A percentile compares a stretch with the other conserved stretches of the same genome.
Evolutionary conservation across 2,329 filamentous ascomycete genomes (phyloP).

Genomic region (Alternaria sp.): DNA sequence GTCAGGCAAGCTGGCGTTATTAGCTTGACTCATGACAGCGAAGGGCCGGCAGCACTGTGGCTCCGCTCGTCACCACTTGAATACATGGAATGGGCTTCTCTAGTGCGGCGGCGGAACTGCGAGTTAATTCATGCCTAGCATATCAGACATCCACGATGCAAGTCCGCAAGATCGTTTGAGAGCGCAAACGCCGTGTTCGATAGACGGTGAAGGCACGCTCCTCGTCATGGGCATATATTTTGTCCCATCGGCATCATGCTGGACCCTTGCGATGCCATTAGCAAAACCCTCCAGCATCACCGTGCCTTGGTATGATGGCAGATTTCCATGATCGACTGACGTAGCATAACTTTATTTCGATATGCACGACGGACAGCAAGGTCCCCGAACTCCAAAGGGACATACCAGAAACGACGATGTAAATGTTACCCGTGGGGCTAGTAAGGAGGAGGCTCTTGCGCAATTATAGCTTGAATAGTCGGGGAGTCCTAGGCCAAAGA

Average conservation of each 20-base stretch:
- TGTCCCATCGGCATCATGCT: not conserved
- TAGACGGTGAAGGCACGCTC: not conserved
- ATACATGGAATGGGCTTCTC: slow-evolving; percentile 1
- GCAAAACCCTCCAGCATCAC: not conserved
- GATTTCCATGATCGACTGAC: not conserved
- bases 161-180: not conserved
- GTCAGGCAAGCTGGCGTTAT: not conserved
- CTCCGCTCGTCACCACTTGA: not conserved
- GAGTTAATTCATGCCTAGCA: not conserved
- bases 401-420: slow-evolving; percentile 2
- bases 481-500: slow-evolving; percentile 8
- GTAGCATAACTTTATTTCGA: slow-evolving; percentile 1
- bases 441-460: slow-evolving; percentile 5
- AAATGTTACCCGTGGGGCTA: not conserved
- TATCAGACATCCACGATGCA: not conserved
- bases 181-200: slow-evolving; percentile 1
- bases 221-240: not conserved
- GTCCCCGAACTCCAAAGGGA: slow-evolving; percentile 1
- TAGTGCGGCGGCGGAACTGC: not conserved
- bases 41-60: not conserved
- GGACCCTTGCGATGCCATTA: not conserved
- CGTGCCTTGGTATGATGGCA: not conserved
- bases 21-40: not conserved
- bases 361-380: not conserved
- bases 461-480: slow-evolving; percentile 6